Base-by-base conservation (phyloP, 768 basidiomycete species). In the Cystoderma amianthinum region DNA sequence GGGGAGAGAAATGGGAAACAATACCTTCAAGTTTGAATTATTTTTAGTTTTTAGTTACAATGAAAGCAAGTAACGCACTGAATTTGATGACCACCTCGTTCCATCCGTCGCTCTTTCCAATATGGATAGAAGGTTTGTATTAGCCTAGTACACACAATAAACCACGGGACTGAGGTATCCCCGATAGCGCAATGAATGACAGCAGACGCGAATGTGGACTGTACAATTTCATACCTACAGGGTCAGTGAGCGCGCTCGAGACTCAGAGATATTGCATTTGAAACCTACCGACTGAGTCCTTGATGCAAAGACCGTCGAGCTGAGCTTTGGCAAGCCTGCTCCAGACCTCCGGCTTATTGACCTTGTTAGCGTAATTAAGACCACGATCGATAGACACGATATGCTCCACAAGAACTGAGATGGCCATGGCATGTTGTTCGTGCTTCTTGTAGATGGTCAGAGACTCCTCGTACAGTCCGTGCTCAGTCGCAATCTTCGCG, bases 381-480 rank as follows among this genome's bases (percentile, higher is more conserved):
- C 93, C 96, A 55, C 96, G 91, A 56, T 99, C 96, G 48, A 99
- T 85, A 19, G 90, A 93, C 36, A 97, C 95, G 48, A 99, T 90
- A 58, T 98, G 95, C 60, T 99, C 96, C 32, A 99, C 96, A 19
- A 99, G 76, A 25, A 98, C 93, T 52, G 89, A 96, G 67, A 98
- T 97, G 12, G 96, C 96, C 65, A 90, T 81, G 2, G 82, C 91
- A 62, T 96, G 90, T 56, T 96, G 84, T 41, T 94, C 85, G 59
- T 97, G 83, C 68, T 99, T 99, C 75, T 89, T 92, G 76, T 92
- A 98, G 56, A 99, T 93, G 12, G 88, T 88, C 60, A 98, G 74
- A 3, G 96, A 93, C 60, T 99, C 96, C 56, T 99, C 96, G 59
- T 85, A 91, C 42, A 99, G 67, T 19, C 91, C 87, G 56, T 98